Evolutionary conservation across 371 early-diverging fungal species (phyloP).

Genomic region (Mucor circinelloides): DNA sequence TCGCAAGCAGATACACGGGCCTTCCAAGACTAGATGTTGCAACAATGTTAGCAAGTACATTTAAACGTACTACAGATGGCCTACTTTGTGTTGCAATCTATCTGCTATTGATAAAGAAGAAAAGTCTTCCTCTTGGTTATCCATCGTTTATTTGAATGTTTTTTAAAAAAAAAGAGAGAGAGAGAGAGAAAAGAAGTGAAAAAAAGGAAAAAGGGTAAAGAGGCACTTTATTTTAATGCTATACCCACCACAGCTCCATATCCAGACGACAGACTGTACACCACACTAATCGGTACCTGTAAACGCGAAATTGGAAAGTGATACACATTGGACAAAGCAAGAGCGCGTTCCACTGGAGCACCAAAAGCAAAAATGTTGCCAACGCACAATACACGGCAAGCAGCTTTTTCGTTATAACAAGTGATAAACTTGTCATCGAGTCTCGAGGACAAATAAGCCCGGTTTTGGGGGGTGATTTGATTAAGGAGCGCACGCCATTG

Average conservation of each 20-base stretch:
- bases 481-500: background rate
- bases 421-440: background rate
- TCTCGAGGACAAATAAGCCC: background rate
- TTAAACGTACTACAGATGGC: slow-evolving; percentile 14
- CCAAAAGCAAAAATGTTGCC: background rate
- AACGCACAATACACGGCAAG: background rate
- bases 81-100: slow-evolving; percentile 75
- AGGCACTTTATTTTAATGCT: background rate
- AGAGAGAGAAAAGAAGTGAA: background rate
- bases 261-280: background rate
- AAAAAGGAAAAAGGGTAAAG: no score
- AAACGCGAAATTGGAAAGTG: background rate
- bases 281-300: background rate
- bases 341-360: background rate
- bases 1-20: slow-evolving; percentile 89
- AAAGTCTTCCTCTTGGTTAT: slow-evolving; percentile 66
- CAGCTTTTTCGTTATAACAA: background rate
- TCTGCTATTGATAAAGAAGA: slow-evolving; percentile 66
- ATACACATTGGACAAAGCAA: no score
- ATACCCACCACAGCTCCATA: background rate
- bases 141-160: background rate
- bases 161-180: background rate
- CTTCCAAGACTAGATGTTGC: slow-evolving; percentile 82
- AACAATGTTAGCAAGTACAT: background rate
- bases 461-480: background rate